phyloP scores from a whole-genome alignment of 2,329 filamentous ascomycete genomes.

The Plenodomus lindquistii region DNA sequence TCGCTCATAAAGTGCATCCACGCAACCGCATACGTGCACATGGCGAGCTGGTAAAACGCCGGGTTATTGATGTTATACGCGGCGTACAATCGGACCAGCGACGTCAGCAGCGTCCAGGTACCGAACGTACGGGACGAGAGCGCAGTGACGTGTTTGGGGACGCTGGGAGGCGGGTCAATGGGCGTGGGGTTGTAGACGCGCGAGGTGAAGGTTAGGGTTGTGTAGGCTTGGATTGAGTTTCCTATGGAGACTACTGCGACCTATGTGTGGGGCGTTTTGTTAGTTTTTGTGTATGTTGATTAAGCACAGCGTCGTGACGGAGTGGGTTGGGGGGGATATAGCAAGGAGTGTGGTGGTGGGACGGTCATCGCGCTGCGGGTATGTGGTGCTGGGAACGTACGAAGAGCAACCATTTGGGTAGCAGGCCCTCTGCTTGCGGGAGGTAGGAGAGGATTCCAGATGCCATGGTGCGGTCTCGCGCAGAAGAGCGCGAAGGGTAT shows the following conservation, averaged over 20 bases:
- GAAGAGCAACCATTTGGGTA: slow-evolving; percentile 69
- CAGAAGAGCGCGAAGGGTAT: not conserved
- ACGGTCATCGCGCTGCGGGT: slow-evolving; percentile 5
- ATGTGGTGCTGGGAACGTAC: slow-evolving; percentile 48
- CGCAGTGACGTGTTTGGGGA: slow-evolving; percentile 64
- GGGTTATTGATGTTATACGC: slow-evolving; percentile 78
- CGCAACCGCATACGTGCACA: slow-evolving; percentile 82
- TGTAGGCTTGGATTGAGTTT: slow-evolving; percentile 84
- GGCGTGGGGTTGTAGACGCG: slow-evolving; percentile 76
- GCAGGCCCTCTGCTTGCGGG: slow-evolving; percentile 54
- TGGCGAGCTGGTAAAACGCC: slow-evolving; percentile 75
- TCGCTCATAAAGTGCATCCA: slow-evolving; percentile 65
- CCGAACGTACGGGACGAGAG: slow-evolving; percentile 81
- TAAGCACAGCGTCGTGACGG: not conserved
- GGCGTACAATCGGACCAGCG: slow-evolving; percentile 78
- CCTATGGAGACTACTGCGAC: slow-evolving; percentile 79
- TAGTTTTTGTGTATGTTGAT: not conserved
- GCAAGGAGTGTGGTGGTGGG: not conserved
- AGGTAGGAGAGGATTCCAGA: slow-evolving; percentile 43
- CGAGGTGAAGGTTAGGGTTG: slow-evolving; percentile 78
- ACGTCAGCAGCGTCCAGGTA: slow-evolving; percentile 82
- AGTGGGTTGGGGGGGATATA: not conserved
- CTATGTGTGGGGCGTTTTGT: slow-evolving; percentile 50
- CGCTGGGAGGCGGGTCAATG: slow-evolving; percentile 42
- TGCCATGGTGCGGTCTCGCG: slow-evolving; percentile 28